Evolutionary conservation across 306 rosid genomes (phyloP).

Genomic region (Acacia melanoxylon): DNA sequence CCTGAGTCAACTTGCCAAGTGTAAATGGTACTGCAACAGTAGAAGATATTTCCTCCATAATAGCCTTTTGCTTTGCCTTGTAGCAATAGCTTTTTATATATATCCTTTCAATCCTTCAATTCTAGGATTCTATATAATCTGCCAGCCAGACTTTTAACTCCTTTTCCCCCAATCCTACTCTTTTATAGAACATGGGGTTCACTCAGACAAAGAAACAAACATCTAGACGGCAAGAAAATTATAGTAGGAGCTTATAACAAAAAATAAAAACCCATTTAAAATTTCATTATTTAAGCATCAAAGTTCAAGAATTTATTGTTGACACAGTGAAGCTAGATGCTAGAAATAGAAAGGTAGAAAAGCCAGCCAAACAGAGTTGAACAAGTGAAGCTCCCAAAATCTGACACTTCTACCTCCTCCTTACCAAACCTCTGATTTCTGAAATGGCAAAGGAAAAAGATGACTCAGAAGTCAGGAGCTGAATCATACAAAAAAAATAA

Average conservation of each 20-base stretch:
- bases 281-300: constrained; percentile 3
- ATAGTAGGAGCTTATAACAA: constrained; percentile 22
- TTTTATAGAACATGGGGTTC: constrained; percentile 33
- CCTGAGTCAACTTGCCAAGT: constrained; percentile 62
- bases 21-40: constrained; percentile 67
- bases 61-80: constrained; percentile 34
- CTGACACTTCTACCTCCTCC: constrained; percentile 26
- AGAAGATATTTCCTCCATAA: constrained; percentile 65
- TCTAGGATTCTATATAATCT: constrained; percentile 25
- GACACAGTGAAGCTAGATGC: constrained; percentile 21
- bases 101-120: constrained; percentile 17
- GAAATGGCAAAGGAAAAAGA: constrained; percentile 23
- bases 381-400: constrained; percentile 13
- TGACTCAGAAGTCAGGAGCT: constrained; percentile 35
- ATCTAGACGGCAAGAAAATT: constrained; percentile 35
- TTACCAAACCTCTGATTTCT: constrained; percentile 41
- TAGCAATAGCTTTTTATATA: constrained; percentile 33
- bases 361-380: not conserved
- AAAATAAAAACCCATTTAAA: constrained; percentile 17
- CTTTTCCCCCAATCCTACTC: constrained; percentile 31
- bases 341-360: constrained; percentile 8
- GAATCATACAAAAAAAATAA: not conserved
- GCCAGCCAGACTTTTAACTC: constrained; percentile 25
- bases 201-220: constrained; percentile 33
- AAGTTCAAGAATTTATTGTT: constrained; percentile 5